Evolutionary conservation across 306 rosid species (phyloP), one percentile per base, ranked within the genome.

Genomic region (Casuarina glauca): DNA sequence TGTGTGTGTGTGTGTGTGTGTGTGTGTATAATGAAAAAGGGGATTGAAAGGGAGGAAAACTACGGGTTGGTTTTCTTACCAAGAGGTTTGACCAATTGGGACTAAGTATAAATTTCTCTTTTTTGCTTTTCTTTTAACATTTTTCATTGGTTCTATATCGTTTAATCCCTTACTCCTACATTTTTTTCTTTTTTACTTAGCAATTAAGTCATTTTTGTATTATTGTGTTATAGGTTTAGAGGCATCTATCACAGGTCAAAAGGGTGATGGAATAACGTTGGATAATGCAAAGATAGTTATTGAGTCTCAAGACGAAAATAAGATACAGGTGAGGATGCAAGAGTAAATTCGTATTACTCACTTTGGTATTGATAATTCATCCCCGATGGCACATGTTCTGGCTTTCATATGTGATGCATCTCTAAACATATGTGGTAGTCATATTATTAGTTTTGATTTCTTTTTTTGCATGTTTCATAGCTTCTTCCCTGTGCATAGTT

Each of bases 211-310:
- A 36, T 75, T 16, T 26, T 73, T 6, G 50, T 61, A n/a, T 39
- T 77, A 12, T 78, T 32, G 50, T 39, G 1, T 81, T 83, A 82
- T 82, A 94, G 98, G 96, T 76, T 78, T 90, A 41, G 96, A 88
- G 82, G 96, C 94, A 80, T 89, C 93, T 55, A 83, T 88, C 76
- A 76, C 88, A 70, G 93, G 85, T 80, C 71, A 89, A 39, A 78
- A 82, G 19, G 87, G 79, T 7, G 79, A 63, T 75, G 67, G 85
- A 49, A 35, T 77, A 41, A 17, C 74, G 20, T 83, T 91, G 78
- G 76, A 81, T 73, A 80, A 89, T 74, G 87, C 84, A 72, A 71
- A 76, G 72, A 76, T 94, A 73, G 87, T 84, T 70, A 79, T 87
- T 4, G 91, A 91, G 76, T 83, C 93, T 61, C 83, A 74, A 69